Conservation (phyloP, 345 rosid genomes). For the Linum trigynum region DNA sequence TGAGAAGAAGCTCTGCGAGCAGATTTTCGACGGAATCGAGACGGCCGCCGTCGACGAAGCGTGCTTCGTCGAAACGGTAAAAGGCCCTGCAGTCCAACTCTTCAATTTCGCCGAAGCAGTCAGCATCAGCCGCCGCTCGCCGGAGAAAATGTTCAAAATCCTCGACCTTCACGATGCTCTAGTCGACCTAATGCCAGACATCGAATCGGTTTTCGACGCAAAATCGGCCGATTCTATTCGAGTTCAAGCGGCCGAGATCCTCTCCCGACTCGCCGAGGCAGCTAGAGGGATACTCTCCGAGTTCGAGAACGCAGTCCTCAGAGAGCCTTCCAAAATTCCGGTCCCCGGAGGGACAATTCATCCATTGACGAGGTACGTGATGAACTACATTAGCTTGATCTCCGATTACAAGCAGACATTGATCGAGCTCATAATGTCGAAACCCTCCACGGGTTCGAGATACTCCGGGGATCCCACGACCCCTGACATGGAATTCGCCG, state of each 20-base stretch:
- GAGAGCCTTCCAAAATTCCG: constrained; percentile 64
- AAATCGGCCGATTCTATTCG: constrained; percentile 47
- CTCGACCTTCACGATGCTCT: constrained; percentile 78
- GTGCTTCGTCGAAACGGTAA: constrained; percentile 81
- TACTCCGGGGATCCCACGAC: constrained; percentile 58
- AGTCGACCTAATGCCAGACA: constrained; percentile 58
- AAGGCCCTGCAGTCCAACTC: constrained; percentile 59
- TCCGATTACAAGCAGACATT: constrained; percentile 82
- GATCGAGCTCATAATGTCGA: constrained; percentile 65
- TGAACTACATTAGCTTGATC: constrained; percentile 87
- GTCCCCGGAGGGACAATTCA: constrained; percentile 93
- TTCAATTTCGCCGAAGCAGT: constrained; percentile 90
- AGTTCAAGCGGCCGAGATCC: constrained; percentile 70
- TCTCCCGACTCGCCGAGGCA: constrained; percentile 72
- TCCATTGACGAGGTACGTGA: constrained; percentile 92
- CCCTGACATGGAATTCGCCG: constrained; percentile 70
- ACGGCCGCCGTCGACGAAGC: constrained; percentile 50
- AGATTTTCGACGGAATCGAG: constrained; percentile 62
- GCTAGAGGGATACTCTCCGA: constrained; percentile 78
- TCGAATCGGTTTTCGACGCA: constrained; percentile 63
- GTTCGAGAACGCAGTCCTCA: constrained; percentile 69
- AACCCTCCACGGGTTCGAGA: constrained; percentile 64
- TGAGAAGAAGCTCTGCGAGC: constrained; percentile 76
- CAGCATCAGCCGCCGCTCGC: constrained; percentile 77
- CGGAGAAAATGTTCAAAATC: constrained; percentile 90